Percentiles rank a stretch among this genome's conserved stretches.
Evolutionary conservation across 2,329 filamentous ascomycete species (phyloP).

Genomic region (Curvularia sp.): DNA sequence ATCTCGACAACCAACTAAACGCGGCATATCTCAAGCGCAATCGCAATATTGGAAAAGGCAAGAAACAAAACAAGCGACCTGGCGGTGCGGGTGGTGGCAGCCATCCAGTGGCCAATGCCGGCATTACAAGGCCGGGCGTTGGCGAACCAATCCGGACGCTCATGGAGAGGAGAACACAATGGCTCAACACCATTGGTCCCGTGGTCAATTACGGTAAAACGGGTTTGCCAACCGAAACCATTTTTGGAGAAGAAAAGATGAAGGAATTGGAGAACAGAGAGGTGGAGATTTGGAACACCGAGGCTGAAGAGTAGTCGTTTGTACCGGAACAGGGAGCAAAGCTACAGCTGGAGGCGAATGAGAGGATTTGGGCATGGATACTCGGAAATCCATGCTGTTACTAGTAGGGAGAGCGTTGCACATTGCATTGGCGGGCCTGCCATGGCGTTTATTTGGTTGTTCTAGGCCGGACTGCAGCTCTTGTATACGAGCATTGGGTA

Average conservation of each 20-base stretch:
- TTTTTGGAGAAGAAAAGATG: slow-evolving; percentile 80
- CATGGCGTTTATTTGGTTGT: slow-evolving; percentile 4
- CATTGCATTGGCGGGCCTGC: neutral
- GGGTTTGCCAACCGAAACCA: slow-evolving; percentile 75
- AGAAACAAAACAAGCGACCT: slow-evolving; percentile 80
- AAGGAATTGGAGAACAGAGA: slow-evolving; percentile 75
- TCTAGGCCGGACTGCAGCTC: slow-evolving; percentile 1
- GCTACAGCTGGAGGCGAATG: neutral
- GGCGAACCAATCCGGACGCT: slow-evolving; percentile 89
- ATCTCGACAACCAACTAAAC: slow-evolving; percentile 93
- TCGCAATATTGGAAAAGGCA: slow-evolving; percentile 89
- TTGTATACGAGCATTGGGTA: slow-evolving; percentile 1
- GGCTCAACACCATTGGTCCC: slow-evolving; percentile 88
- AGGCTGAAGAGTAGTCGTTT: slow-evolving; percentile 64
- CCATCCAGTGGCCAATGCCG: slow-evolving; percentile 56
- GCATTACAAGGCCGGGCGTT: slow-evolving; percentile 64
- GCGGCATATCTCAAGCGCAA: slow-evolving; percentile 95
- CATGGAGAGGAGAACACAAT: slow-evolving; percentile 88
- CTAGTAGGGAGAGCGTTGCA: neutral
- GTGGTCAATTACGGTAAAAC: slow-evolving; percentile 87
- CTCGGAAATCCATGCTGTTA: neutral
- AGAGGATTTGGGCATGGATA: neutral
- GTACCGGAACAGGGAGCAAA: neutral
- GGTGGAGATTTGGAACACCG: slow-evolving; percentile 81
- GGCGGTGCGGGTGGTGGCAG: slow-evolving; percentile 77